phyloP scores from a whole-genome alignment of 1,139 yeast genomes.

The Magnusiomyces paraingens region DNA sequence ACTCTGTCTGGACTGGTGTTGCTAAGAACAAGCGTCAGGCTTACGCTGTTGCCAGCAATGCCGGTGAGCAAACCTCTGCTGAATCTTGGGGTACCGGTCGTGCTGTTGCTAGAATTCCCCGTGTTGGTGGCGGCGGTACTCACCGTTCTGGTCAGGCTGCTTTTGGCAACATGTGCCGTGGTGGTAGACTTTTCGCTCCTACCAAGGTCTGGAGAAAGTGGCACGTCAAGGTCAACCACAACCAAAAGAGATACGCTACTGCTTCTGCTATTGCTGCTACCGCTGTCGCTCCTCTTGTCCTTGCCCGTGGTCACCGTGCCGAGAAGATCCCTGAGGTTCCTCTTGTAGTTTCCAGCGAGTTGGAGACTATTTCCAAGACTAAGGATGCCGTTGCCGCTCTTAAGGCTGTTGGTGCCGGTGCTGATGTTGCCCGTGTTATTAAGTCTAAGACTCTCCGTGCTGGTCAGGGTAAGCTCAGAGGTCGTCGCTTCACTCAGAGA shows the following conservation, averaged over 20 bases:
- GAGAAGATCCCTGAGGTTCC: conserved; percentile 98
- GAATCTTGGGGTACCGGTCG: conserved; percentile 99
- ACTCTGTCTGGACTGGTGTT: conserved; percentile 96
- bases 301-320: conserved; percentile 99
- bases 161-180: conserved; percentile 99
- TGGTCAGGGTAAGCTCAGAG: conserved; percentile 99
- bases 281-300: conserved; percentile 95
- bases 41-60: conserved; percentile 98
- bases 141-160: conserved; percentile 99
- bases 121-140: conserved; percentile 99
- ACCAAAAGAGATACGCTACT: conserved; percentile 99
- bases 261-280: conserved; percentile 99
- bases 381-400: conserved; percentile 98
- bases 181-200: conserved; percentile 99
- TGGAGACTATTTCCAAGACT: conserved; percentile 92
- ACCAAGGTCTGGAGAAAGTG: conserved; percentile 99
- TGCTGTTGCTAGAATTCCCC: conserved; percentile 99
- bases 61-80: conserved; percentile 99
- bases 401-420: conserved; percentile 98
- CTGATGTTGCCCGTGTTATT: conserved; percentile 96
- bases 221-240: conserved; percentile 99
- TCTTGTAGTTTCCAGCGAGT: conserved; percentile 89
- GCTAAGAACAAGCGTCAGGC: conserved; percentile 99
- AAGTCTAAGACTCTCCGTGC: conserved; percentile 99
- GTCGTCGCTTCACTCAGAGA: conserved; percentile 99